Conservation (phyloP, 495 filamentous ascomycete genomes). For the Barbatosphaeria neglecta region DNA sequence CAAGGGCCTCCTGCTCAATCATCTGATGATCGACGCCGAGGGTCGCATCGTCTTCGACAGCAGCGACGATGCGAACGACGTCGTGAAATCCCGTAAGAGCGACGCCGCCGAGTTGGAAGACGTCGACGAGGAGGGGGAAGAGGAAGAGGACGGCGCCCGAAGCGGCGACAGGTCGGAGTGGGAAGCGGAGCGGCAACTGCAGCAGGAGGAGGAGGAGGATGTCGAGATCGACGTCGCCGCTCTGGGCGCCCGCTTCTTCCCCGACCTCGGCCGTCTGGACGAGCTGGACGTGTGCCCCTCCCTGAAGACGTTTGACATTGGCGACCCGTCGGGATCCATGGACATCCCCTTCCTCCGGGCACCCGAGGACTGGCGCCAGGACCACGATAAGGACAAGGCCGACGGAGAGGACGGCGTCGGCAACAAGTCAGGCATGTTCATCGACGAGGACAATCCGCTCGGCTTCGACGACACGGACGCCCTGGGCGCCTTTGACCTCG, state of each 20-base stretch:
- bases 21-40: constrained; percentile 80
- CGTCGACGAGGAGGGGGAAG: constrained; percentile 39
- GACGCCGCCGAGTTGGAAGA: constrained; percentile 35
- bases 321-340: constrained; percentile 67
- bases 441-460: constrained; percentile 64
- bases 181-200: constrained; percentile 20
- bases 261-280: constrained; percentile 63
- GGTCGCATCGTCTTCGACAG: constrained; percentile 97
- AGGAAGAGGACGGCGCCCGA: constrained; percentile 29
- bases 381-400: constrained; percentile 44
- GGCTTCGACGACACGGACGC: constrained; percentile 80
- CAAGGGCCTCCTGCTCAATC: constrained; percentile 89
- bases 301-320: constrained; percentile 82
- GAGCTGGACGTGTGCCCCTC: constrained; percentile 91
- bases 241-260: constrained; percentile 75
- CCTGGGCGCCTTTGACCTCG: constrained; percentile 65
- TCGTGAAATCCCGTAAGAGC: constrained; percentile 25
- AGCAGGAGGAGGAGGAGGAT: constrained; percentile 29
- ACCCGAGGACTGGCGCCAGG: constrained; percentile 69
- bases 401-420: constrained; percentile 38
- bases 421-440: constrained; percentile 68
- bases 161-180: constrained; percentile 26
- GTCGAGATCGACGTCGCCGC: constrained; percentile 65
- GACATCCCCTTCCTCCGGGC: constrained; percentile 89
- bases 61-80: constrained; percentile 77